Percentiles rank a stretch among this genome's conserved stretches.
These are phyloP conservation scores for Gonapodya sp. DNA, from an alignment of 192 early-diverging fungal species.

Conservation along the genomic window DNA sequence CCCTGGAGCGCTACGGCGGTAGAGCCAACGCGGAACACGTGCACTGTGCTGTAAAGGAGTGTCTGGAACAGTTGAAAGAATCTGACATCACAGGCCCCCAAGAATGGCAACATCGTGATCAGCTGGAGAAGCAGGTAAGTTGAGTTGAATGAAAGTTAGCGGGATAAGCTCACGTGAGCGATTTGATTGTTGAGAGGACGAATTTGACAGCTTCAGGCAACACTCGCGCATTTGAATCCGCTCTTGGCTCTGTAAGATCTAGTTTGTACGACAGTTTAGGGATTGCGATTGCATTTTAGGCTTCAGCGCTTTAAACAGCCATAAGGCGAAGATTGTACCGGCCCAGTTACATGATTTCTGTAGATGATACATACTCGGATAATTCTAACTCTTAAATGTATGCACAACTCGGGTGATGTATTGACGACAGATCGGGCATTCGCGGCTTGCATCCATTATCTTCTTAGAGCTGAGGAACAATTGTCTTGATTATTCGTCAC, in stretches of 20 bases:
- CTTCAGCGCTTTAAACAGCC: neutral
- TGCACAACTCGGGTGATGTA: constrained; percentile 55
- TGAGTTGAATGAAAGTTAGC: neutral
- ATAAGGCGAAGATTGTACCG: too few relatives aligned
- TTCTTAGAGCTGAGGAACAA: constrained; percentile 18
- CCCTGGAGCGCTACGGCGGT: neutral
- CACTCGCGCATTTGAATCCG: neutral
- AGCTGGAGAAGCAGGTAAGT: neutral
- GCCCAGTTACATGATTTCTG: too few relatives aligned
- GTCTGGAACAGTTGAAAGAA: neutral
- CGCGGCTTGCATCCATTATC: constrained; percentile 40
- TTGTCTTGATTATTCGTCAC: neutral
- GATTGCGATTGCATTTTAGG: neutral
- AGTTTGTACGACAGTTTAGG: too few relatives aligned
- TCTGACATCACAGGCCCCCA: neutral
- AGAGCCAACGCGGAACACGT: neutral
- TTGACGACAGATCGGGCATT: constrained; percentile 76
- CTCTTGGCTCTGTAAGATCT: neutral
- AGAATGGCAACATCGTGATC: neutral
- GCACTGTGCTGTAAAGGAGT: neutral
- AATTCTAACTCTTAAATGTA: constrained; percentile 34
- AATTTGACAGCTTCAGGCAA: neutral
- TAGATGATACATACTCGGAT: neutral
- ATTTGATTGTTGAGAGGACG: too few relatives aligned
- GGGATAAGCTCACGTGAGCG: too few relatives aligned